Evolutionary conservation across 2,329 filamentous ascomycete species (phyloP).

Genomic region (Neoarthrinium moseri): DNA sequence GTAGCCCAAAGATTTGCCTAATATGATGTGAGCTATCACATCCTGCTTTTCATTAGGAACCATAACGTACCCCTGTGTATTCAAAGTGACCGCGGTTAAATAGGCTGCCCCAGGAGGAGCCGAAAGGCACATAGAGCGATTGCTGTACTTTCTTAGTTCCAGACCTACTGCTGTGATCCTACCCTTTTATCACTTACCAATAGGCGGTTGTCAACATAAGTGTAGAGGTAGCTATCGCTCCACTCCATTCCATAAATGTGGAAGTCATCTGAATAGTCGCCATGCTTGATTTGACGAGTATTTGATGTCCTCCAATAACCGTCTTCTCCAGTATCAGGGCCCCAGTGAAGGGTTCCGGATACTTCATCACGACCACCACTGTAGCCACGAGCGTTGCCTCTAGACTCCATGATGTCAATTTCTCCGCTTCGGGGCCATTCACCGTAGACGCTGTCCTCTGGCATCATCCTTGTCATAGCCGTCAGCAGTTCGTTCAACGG

Average conservation of each 20-base stretch:
- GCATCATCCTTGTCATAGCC: conserved; percentile 44
- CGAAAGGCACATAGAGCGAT: conserved; percentile 32
- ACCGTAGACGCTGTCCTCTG: conserved; percentile 44
- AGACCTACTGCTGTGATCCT: no score
- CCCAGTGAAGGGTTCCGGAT: conserved; percentile 48
- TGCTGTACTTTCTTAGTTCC: not conserved
- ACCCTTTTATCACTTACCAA: conserved; percentile 36
- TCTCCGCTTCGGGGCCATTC: conserved; percentile 51
- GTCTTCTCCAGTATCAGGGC: conserved; percentile 28
- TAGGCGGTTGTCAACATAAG: conserved; percentile 46
- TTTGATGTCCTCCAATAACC: conserved; percentile 33
- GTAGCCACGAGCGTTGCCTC: conserved; percentile 43
- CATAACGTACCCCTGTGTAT: conserved; percentile 37
- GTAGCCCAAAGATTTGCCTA: conserved; percentile 40
- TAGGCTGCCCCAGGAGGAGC: conserved; percentile 27
- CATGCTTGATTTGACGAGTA: conserved; percentile 30
- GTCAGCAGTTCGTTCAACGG: not conserved
- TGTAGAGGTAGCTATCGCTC: conserved; percentile 51
- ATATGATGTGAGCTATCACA: not conserved
- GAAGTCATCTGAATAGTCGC: conserved; percentile 39
- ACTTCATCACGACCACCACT: conserved; percentile 39
- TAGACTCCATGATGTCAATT: conserved; percentile 51
- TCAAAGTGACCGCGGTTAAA: conserved; percentile 43
- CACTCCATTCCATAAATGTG: conserved; percentile 55
- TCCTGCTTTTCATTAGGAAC: conserved; percentile 25